Base-by-base conservation (phyloP, 305 asterid species). In the Solanum hybrid region DNA sequence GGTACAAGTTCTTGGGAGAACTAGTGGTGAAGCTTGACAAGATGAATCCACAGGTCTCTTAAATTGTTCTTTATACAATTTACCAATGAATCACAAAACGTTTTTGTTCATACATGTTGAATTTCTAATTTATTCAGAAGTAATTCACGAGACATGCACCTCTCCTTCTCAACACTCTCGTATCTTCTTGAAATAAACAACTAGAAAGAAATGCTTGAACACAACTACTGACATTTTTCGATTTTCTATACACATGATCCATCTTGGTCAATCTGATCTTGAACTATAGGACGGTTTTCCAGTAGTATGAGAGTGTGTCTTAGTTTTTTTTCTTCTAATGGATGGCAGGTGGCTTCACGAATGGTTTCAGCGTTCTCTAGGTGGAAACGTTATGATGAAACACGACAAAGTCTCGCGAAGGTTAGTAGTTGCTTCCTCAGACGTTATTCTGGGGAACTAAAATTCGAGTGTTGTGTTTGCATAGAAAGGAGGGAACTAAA, bases 281-380 rank as follows among this genome's bases (percentile, higher is more conserved):
- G 83, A 76, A 76, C 73, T 1, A 82, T 0, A 20, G 39, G 39
- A 18, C 11, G 12, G 29, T 84, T 46, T 83, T 46, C 69, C 87
- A 46, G 29, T 84, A 84, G 1, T 28, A 46, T 28, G 16, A 82
- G 86, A 2, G 12, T 2, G 12, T 0, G n/a, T 81, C 46, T 37
- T 8, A 81, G 51, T 64, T 61, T 29, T 46, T 35, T 9, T 73
- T 57, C 69, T 88, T 69, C 24, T 31, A 2, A 18, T 14, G 37
- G 39, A 31, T 86, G 85, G 88, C 92, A 96, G 98, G 96, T 95
- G 92, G 98, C 98, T 28, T 95, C 98, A 20, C 92, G 97, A 75
- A 93, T 95, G 95, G 98, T 95, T 35, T 95, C 98, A 2, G 95
- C 95, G 86, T 94, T 96, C 91, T 95, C 98, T 84, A 93, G 98